Percentiles rank a stretch among this genome's conserved stretches.
Conservation (phyloP, 345 rosid genomes). For the Gossypium ekmanianum region DNA sequence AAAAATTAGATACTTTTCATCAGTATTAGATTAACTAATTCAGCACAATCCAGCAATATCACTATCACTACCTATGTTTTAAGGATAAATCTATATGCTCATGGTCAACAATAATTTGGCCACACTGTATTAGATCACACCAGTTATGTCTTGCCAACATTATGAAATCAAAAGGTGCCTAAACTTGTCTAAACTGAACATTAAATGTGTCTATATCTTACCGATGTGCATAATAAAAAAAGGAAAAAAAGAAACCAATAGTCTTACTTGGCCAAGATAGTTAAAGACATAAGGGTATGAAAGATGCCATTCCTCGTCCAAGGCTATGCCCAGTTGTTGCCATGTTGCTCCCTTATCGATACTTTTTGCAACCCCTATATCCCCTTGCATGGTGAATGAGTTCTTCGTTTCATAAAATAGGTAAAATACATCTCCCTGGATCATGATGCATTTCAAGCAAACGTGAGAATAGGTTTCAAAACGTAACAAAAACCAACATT, state of each 20-base stretch:
- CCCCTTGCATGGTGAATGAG: conserved; percentile 84
- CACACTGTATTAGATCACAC: background rate
- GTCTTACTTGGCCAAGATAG: conserved; percentile 70
- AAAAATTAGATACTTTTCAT: too few relatives aligned
- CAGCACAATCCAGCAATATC: background rate
- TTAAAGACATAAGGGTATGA: conserved; percentile 84
- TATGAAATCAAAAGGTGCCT: background rate
- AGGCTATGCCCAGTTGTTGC: conserved; percentile 81
- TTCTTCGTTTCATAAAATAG: conserved; percentile 82
- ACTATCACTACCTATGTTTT: background rate
- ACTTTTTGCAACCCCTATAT: conserved; percentile 87
- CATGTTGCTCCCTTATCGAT: conserved; percentile 83
- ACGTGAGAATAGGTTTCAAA: background rate
- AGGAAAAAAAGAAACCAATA: background rate
- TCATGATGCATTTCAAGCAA: conserved; percentile 4
- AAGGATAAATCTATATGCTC: background rate
- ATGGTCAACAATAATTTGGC: background rate
- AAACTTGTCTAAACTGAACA: background rate
- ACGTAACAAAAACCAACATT: conserved; percentile 9
- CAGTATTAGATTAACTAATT: background rate
- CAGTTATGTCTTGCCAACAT: background rate
- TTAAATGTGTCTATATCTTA: background rate
- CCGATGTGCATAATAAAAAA: background rate
- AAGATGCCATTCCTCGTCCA: conserved; percentile 96
- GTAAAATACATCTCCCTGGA: conserved; percentile 68